Percentiles rank a stretch among this genome's conserved stretches.
phyloP scores from a whole-genome alignment of 2,329 filamentous ascomycete species.

The Fusarium albidum region DNA sequence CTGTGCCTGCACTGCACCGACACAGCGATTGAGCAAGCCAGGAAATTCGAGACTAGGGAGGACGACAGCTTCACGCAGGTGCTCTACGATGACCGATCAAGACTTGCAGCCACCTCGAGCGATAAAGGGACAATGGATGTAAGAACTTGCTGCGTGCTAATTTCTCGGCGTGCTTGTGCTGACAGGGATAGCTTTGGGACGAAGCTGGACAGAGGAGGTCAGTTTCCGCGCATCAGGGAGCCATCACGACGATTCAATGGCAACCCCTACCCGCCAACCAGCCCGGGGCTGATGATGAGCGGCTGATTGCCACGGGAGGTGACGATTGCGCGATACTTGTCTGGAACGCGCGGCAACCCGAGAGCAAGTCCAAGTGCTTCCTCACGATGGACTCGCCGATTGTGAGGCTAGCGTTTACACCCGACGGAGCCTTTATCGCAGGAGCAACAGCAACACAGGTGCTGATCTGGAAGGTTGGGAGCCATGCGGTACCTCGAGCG shows the following conservation, averaged over 20 bases:
- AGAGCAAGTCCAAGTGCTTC: constrained; percentile 65
- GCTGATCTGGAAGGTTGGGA: constrained; percentile 71
- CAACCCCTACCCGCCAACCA: constrained; percentile 59
- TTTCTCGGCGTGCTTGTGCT: constrained; percentile 17
- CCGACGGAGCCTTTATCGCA: constrained; percentile 69
- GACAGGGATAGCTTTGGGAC: constrained; percentile 59
- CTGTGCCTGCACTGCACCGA: constrained; percentile 57
- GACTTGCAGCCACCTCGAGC: constrained; percentile 65
- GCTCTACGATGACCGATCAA: constrained; percentile 63
- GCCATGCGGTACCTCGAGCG: constrained; percentile 64
- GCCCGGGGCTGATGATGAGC: constrained; percentile 54
- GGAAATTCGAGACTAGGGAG: constrained; percentile 61
- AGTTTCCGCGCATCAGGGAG: constrained; percentile 66
- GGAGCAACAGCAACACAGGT: constrained; percentile 67
- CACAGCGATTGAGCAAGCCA: constrained; percentile 53
- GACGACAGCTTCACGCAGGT: constrained; percentile 64
- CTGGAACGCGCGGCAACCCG: constrained; percentile 65
- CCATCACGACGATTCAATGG: constrained; percentile 67
- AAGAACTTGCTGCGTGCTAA: constrained; percentile 43
- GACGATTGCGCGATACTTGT: constrained; percentile 70
- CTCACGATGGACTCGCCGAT: constrained; percentile 69
- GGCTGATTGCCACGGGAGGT: constrained; percentile 67
- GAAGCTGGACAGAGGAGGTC: constrained; percentile 60
- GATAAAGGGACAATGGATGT: constrained; percentile 69
- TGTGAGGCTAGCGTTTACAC: constrained; percentile 68